Conservation (phyloP, 495 filamentous ascomycete species). For the Trichocladium antarcticum region DNA sequence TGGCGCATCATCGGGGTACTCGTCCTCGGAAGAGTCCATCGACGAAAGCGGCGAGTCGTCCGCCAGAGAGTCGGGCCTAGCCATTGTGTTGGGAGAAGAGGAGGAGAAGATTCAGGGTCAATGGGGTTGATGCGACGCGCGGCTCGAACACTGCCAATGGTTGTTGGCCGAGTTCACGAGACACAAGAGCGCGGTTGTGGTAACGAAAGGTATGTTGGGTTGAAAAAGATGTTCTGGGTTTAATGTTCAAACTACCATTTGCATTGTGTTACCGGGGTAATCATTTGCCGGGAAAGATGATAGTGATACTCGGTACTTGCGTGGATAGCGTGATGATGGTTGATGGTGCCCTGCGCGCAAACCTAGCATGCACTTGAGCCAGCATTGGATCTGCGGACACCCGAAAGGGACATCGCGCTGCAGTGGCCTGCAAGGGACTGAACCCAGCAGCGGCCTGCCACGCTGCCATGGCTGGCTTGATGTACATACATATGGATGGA, state of each 20-base stretch:
- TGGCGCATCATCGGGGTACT: conserved; percentile 35
- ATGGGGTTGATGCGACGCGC: background rate
- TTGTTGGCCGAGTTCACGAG: background rate
- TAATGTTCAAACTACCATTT: no score
- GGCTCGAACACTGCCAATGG: background rate
- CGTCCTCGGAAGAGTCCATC: conserved; percentile 37
- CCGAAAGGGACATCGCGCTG: background rate
- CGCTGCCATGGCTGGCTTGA: no score
- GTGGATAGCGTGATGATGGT: no score
- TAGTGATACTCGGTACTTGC: no score
- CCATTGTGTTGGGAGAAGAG: conserved; percentile 17
- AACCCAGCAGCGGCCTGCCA: no score
- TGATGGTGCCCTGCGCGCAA: no score
- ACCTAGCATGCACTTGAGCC: no score
- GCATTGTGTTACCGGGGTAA: no score
- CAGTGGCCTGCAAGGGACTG: no score
- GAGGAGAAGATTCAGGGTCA: background rate
- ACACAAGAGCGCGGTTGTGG: no score
- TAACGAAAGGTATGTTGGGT: background rate
- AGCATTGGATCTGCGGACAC: background rate
- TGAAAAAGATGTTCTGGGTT: background rate
- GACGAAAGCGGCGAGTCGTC: conserved; percentile 33
- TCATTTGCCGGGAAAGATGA: no score
- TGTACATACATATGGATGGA: no score
- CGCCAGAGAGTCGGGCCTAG: conserved; percentile 20